Evolutionary conservation across 768 basidiomycete species (phyloP).

Genomic region (Russula emetica): DNA sequence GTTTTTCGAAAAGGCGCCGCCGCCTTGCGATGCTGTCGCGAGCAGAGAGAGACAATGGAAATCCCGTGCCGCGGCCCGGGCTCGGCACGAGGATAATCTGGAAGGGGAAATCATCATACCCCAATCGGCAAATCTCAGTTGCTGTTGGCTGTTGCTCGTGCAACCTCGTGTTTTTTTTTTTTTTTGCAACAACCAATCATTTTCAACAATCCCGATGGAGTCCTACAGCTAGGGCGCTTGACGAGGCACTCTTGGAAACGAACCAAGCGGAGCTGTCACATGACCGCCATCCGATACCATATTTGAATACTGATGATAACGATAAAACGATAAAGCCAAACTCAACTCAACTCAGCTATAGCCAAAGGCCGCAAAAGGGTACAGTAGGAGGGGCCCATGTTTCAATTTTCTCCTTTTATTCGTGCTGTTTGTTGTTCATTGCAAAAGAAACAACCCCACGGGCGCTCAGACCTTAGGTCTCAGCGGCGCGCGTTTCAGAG

Average conservation of each 20-base stretch:
- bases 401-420: no score
- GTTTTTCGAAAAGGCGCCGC: neutral
- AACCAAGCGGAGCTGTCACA: no score
- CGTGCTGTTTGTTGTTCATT: no score
- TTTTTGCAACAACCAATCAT: neutral
- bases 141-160: no score
- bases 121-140: no score
- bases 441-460: no score
- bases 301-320: neutral
- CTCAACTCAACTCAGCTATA: no score
- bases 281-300: neutral
- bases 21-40: neutral
- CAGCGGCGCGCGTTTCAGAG: slow-evolving; percentile 10
- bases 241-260: no score
- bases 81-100: neutral
- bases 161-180: slow-evolving; percentile 5
- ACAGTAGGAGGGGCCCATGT: no score
- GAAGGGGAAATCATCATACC: neutral
- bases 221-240: slow-evolving; percentile 8
- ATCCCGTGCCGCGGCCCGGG: slow-evolving; percentile 7
- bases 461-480: neutral
- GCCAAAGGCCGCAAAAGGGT: no score
- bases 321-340: no score
- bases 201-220: neutral
- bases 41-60: neutral